Conservation (phyloP, 164 flowering plant species). For the Akebia trifoliata region DNA sequence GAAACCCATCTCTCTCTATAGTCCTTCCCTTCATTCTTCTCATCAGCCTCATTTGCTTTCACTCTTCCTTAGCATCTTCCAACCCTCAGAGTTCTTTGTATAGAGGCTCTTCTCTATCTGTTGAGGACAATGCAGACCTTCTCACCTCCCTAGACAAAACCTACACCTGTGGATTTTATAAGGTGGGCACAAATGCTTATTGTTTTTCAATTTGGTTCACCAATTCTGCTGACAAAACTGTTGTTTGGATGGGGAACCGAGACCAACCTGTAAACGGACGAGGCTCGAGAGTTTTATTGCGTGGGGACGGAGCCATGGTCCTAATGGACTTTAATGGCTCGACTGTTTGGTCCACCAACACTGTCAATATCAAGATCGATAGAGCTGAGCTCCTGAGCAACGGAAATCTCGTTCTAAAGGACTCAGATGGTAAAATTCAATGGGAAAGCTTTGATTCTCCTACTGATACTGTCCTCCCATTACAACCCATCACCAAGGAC, state of each 20-base stretch:
- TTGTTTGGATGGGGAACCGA: slow-evolving; percentile 20
- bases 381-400: slow-evolving; percentile 12
- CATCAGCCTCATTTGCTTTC: neutral
- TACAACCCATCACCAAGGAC: slow-evolving; percentile 13
- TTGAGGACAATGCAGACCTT: slow-evolving; percentile 11
- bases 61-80: slow-evolving; percentile 1
- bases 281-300: slow-evolving; percentile 9
- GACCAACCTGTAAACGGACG: slow-evolving; percentile 15
- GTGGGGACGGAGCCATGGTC: slow-evolving; percentile 10
- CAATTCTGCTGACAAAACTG: slow-evolving; percentile 10
- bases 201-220: slow-evolving; percentile 24
- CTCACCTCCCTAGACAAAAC: slow-evolving; percentile 17
- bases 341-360: slow-evolving; percentile 14
- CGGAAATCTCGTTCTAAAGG: slow-evolving; percentile 14
- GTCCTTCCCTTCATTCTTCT: neutral
- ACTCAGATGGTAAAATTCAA: neutral
- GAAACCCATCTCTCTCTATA: slow-evolving; percentile 8
- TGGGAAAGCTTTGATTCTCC: slow-evolving; percentile 22
- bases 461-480: slow-evolving; percentile 22
- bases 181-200: slow-evolving; percentile 19
- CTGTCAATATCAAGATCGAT: slow-evolving; percentile 2
- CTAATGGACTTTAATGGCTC: slow-evolving; percentile 12
- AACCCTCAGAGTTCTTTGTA: neutral
- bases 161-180: slow-evolving; percentile 18
- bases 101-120: slow-evolving; percentile 15